Base-by-base conservation (phyloP, 1,284 basidiomycete species). In the Wallemia mellicola region DNA sequence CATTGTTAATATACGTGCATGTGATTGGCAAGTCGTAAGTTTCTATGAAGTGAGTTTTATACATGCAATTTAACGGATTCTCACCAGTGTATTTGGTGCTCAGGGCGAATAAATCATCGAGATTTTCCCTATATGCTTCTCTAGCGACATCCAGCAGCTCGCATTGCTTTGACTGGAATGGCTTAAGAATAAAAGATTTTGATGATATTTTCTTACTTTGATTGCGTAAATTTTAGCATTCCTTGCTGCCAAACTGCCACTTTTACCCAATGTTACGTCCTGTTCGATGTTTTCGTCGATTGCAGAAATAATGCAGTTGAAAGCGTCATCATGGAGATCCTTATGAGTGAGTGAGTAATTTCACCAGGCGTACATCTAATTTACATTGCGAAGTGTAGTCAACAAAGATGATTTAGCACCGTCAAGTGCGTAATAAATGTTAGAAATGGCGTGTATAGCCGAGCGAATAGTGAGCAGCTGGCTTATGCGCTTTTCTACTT, bases 131-230 rank as follows among this genome's bases (percentile, higher is more conserved):
- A 71, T 83, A 71, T 7, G 58, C 17, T 11, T 57, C 83, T 7
- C 91, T 77, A 0, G 89, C 91, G 2, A 95, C 84, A 63, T 95
- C 89, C 14, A 96, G 78, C 11, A 92, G 74, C 24, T 79, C 78
- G 63, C 87, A 84, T 64, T 75, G 77, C 62, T 83, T 82, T 1
- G 83, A 81, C 79, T 82, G 54, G 14, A 22, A 54, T 54, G 55
- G 38, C 33, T 24, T 54, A 25, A 61, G n/a, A 9, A 24, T 15
- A 38, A 27, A 38, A 57, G 28, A 25, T 27, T 57, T 17, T 7
- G 22, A 15, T 33, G 27, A 22, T 1, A 22, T n/a, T n/a, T 25
- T 27, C 60, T 19, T 60, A 79, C 81, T 68, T 79, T 83, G 57
- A 91, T 81, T 0, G 87, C 86, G 69, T 87, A 92, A 14, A 89